Evolutionary conservation across 805 yeast genomes (phyloP), one percentile per base, ranked within the genome.

Genomic region (Lachancea thermotolerans): DNA sequence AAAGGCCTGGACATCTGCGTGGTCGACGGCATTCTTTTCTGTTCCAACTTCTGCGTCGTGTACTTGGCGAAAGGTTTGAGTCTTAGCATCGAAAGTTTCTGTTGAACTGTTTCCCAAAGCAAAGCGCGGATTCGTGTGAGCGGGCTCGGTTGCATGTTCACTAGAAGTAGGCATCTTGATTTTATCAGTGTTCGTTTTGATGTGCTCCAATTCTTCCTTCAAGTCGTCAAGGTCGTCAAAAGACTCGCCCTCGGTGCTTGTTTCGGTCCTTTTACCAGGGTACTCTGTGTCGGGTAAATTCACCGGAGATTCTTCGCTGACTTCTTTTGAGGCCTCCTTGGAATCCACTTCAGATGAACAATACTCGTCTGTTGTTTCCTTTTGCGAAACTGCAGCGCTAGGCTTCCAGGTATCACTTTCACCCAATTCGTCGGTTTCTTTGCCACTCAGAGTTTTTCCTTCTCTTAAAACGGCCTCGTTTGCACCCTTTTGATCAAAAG

Each of bases 1-100:
- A 50, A 69, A 67, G 1, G 67, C 44, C 42, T 58, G 54, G 2
- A 51, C 35, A 3, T 49, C 43, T 1, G 53, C 47, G 32, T 53
- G 52, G 17, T 46, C 29, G 4, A 33, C 15, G 14, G 36, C 42
- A 11, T 48, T 40, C 7, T 50, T 43, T 4, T 51, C 55, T 3
- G 65, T 60, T 39, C 57, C 64, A 16, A 40, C 32, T 10, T 44
- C 49, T n/a, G 45, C 44, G 21, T 46, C 43, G 7, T 33, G 27
- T 11, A 29, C 37, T 10, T 32, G 18, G 31, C 10, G 14, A 21
- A 16, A 37, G 16, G 37, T 32, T 31, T 37, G 48, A 11, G 37
- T 42, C n/a, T 35, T 32, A 30, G 30, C 37, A 29, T 34, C 34
- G 12, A 30, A 25, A 8, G 43, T 33, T 34, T 40, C 37, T 12